phyloP scores from a whole-genome alignment of 2,329 filamentous ascomycete genomes.

The Colletotrichum noveboracense region DNA sequence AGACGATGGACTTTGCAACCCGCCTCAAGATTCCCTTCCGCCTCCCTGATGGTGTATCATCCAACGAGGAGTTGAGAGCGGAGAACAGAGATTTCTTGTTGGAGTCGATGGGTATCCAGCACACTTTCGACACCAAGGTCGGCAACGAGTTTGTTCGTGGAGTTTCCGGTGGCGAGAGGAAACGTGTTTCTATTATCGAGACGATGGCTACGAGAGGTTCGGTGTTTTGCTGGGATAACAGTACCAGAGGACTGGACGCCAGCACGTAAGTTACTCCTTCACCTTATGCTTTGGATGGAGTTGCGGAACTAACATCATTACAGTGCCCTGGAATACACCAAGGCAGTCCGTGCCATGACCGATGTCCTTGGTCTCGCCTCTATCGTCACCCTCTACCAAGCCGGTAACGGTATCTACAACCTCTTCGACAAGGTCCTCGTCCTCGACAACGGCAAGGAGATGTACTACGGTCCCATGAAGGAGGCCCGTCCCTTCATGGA shows the following conservation, averaged over 20 bases:
- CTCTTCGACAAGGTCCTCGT: conserved; percentile 75
- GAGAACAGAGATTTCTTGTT: conserved; percentile 61
- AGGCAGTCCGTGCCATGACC: conserved; percentile 67
- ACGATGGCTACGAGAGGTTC: conserved; percentile 61
- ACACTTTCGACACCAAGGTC: conserved; percentile 69
- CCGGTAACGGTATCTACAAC: conserved; percentile 72
- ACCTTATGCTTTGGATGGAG: neutral
- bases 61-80: conserved; percentile 48
- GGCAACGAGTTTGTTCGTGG: conserved; percentile 71
- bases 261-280: conserved; percentile 49
- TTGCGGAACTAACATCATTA: neutral
- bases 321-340: conserved; percentile 63
- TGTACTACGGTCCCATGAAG: conserved; percentile 66
- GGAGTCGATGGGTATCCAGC: conserved; percentile 60
- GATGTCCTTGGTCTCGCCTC: conserved; percentile 64
- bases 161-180: conserved; percentile 72
- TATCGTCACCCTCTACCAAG: conserved; percentile 72
- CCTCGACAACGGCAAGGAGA: conserved; percentile 68
- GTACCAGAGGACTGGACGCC: conserved; percentile 69
- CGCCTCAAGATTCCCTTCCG: conserved; percentile 59
- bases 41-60: conserved; percentile 47
- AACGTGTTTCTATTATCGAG: conserved; percentile 73
- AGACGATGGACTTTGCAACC: conserved; percentile 75
- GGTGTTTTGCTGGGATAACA: conserved; percentile 72
- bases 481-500: conserved; percentile 71